Evolutionary conservation across 352 stramenopile genomes (phyloP), one percentile per base, ranked within the genome.

Genomic region (Phytophthora kernoviae): DNA sequence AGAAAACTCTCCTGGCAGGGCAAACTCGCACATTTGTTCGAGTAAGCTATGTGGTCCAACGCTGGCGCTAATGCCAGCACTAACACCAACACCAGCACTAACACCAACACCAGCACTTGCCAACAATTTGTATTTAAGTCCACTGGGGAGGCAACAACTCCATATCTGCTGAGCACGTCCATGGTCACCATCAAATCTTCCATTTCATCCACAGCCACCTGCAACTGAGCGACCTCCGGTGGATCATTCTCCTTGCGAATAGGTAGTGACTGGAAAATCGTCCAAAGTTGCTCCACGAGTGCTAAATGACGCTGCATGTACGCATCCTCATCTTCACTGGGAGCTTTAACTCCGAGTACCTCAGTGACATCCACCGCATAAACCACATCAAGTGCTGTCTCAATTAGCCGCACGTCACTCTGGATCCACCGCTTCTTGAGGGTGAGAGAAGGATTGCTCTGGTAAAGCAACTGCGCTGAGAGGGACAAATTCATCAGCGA

Each of bases 261-360:
- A n/a, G 83, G 83, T 7, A 92, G 46, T 1, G 83, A 88, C 68
- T 92, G 81, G 33, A 92, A 90, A 39, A 92, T 85, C 4, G 57
- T 49, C 83, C 83, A 92, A 1, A 90, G 46, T 14, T 86, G 70
- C 43, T 92, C 81, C 0, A 84, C 68, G n/a, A 90, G 66, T 1
- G 58, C 42, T 11, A 56, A 18, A 45, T 75, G 62, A 4, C 47
- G 47, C 49, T 72, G 56, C 45, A 70, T 47, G 30, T 58, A 70
- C 17, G 44, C 37, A 30, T 72, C 56, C 1, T 56, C 39, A 33
- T 65, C 49, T 30, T 62, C 34, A 15, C 42, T 49, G 17, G 26
- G 21, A 18, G 47, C 8, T 54, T 65, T 68, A 10, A 40, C 50
- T 27, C 58, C 51, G 37, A 56, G 39, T 11, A 74, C 36, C 1